phyloP scores from a whole-genome alignment of 2,329 filamentous ascomycete genomes.

The Penicillium hordei region DNA sequence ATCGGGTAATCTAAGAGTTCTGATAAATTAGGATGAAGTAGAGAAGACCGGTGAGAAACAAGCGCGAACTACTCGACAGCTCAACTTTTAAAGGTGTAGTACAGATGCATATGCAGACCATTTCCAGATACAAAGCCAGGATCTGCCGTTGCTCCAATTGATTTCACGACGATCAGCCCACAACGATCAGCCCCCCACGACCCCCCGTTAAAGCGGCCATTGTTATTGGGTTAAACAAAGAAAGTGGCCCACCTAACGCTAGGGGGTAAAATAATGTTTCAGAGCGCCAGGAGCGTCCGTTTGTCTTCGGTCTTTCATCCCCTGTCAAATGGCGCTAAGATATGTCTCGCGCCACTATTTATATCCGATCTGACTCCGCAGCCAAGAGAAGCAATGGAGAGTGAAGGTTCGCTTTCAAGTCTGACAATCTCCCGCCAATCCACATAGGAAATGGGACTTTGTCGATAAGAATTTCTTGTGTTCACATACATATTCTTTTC shows the following conservation, averaged over 20 bases:
- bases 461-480: not conserved
- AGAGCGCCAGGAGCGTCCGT: slow-evolving; percentile 10
- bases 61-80: not conserved
- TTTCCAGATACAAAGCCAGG: slow-evolving; percentile 12
- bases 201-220: slow-evolving; percentile 11
- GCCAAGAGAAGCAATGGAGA: slow-evolving; percentile 14
- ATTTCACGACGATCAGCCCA: slow-evolving; percentile 19
- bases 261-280: slow-evolving; percentile 20
- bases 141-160: slow-evolving; percentile 22
- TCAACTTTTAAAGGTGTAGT: not conserved
- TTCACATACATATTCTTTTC: not conserved
- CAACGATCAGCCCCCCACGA: slow-evolving; percentile 20
- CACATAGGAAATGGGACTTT: not conserved
- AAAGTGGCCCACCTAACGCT: slow-evolving; percentile 15
- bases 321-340: slow-evolving; percentile 18
- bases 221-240: slow-evolving; percentile 18
- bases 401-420: not conserved
- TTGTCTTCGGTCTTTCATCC: slow-evolving; percentile 5
- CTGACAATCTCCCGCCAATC: slow-evolving; percentile 15
- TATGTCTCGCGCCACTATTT: slow-evolving; percentile 20
- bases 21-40: not conserved
- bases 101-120: slow-evolving; percentile 9
- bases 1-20: not conserved
- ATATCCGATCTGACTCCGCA: slow-evolving; percentile 23
- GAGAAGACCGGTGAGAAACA: slow-evolving; percentile 3